Evolutionary conservation across 108 stramenopile species (phyloP), one percentile per base, ranked within the genome.

Genomic region (Conticribra guillardii): DNA sequence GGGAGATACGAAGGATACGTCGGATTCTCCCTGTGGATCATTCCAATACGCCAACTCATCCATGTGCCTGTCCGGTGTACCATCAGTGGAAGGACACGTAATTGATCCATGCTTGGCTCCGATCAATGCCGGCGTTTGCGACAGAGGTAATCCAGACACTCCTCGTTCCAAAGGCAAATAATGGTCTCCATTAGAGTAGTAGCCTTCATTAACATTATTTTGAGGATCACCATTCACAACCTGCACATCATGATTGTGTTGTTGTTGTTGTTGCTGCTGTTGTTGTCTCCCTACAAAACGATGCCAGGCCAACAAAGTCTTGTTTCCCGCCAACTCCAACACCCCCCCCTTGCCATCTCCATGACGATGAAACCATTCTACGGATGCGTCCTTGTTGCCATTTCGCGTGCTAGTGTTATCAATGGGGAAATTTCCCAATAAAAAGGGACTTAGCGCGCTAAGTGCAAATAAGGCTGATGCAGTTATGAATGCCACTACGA

Each of bases 31-130:
- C 66, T 85, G 87, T 2, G 87, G 89, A 47, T 90, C 88, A 53
- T 93, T 89, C 92, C 92, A 93, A 61, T 93, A 93, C 2, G 72
- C 89, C 32, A 90, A 73, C 32, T 85, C 76, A 64, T 90, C 87
- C 2, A 87, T 76, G 50, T 74, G 51, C 21, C 68, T 82, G 19
- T 66, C 81, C 66, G 47, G 71, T 30, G 1, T 64, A 26, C 64
- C 81, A 23, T 64, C 64, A 3, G 18, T 27, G 11, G 18, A 33
- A 7, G 57, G 54, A 44, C 87, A 87, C 8, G 74, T 62, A 14
- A 90, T 82, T 46, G 76, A 76, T 22, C 87, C 89, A 37, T 72
- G 75, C 27, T 61, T 63, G 18, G 89, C 89, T 2, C 87, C 89
- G 23, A 87, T 57, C 23, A 90, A 60, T 1, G 89, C 85, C 11